Evolutionary conservation across 331 rosid species (phyloP), one percentile per base, ranked within the genome.

Genomic region (Acacia pycnantha): DNA sequence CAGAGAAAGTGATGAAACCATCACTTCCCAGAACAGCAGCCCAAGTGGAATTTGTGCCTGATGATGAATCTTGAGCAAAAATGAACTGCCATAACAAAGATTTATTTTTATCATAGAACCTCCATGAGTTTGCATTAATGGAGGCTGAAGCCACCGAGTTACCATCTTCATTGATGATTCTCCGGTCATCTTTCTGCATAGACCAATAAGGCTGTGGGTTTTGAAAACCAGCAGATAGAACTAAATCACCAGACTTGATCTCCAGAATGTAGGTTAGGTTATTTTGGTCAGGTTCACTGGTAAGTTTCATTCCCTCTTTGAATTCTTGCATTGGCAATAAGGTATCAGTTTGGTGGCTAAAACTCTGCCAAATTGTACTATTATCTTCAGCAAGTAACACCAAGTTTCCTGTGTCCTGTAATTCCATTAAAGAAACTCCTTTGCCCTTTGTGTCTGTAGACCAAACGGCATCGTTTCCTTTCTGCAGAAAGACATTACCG

Each of bases 191-290:
- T 29, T 81, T 88, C 69, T 77, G 84, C 90, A 93, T 84, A 47
- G 97, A 88, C 98, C 99, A 95, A 81, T 93, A 95, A 79, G 94
- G 89, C 89, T 95, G 98, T 4, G 92, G 95, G 10, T 82, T 79
- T 53, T n/a, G 73, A 78, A 84, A 95, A 72, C 85, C 97, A 31
- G 93, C 94, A 2, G 86, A 92, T 43, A 95, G 97, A 77, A 88
- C 37, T 65, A 90, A 73, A 75, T 86, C 89, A 2, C 99, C 97
- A n/a, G 97, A 92, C 68, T 85, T 87, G 73, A 95, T 89, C 84
- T 95, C 88, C 76, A 95, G 97, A 83, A 83, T 35, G 85, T 78
- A 86, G 73, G 89, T 89, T 84, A 89, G 78, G 77, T 93, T 90
- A 48, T 84, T 88, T 2, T 72, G 9, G 50, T 76, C 77, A 53